Conservation (phyloP, 2,329 filamentous ascomycete species). For the Dothideomycetes sp. region DNA sequence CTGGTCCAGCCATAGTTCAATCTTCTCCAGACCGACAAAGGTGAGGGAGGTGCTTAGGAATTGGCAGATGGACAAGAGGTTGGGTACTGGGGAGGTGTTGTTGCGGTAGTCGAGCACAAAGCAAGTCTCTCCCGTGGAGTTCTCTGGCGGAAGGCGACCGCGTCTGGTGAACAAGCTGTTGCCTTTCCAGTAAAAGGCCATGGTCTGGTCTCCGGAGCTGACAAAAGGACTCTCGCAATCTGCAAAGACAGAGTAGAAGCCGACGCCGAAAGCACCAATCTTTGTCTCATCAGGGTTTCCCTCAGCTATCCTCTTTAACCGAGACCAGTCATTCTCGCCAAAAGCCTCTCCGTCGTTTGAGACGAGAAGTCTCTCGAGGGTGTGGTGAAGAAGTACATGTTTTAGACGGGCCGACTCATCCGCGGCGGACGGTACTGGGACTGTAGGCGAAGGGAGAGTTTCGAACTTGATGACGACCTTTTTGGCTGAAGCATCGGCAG, state of each 20-base stretch:
- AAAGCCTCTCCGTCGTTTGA: constrained; percentile 89
- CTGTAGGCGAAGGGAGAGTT: constrained; percentile 68
- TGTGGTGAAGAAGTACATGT: constrained; percentile 76
- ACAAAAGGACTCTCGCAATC: constrained; percentile 98
- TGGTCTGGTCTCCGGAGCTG: constrained; percentile 80
- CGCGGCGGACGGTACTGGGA: constrained; percentile 56
- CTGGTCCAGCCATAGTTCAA: constrained; percentile 86
- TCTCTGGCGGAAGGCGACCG: constrained; percentile 57
- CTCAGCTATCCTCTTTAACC: constrained; percentile 94
- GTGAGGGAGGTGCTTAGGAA: constrained; percentile 92
- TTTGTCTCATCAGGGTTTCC: constrained; percentile 98
- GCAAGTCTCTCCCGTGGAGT: constrained; percentile 57
- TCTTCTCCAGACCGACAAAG: constrained; percentile 77
- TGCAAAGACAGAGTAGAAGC: constrained; percentile 97
- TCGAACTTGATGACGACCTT: constrained; percentile 89
- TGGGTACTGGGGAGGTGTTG: constrained; percentile 73
- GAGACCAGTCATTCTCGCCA: constrained; percentile 79
- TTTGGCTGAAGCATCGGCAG: constrained; percentile 88
- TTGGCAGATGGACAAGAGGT: constrained; percentile 74
- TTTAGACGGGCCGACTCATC: constrained; percentile 64
- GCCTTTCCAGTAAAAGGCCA: constrained; percentile 99
- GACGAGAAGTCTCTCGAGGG: constrained; percentile 74
- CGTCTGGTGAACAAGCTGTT: constrained; percentile 91
- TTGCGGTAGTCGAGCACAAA: constrained; percentile 94
- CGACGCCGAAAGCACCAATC: constrained; percentile 95